These are phyloP conservation scores for Inga leiocalycina DNA, from an alignment of 306 rosid species.

Conservation along the genomic window DNA sequence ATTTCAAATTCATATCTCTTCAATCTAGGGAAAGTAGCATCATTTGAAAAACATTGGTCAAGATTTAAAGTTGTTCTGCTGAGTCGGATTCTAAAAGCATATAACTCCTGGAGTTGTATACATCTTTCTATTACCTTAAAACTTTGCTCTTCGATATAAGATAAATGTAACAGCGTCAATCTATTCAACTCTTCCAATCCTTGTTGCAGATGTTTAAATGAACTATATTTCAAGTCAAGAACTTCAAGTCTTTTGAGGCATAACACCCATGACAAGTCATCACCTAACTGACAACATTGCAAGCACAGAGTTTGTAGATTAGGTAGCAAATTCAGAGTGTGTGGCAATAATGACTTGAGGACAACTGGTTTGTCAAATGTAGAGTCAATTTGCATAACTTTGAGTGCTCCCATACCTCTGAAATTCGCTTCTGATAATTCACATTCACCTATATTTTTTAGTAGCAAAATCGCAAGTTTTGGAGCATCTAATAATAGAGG, in stretches of 20 bases:
- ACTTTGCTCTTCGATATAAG: background rate
- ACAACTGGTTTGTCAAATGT: accelerated
- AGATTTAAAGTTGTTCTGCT: background rate
- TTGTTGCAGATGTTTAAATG: background rate
- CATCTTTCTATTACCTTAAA: background rate
- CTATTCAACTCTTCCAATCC: background rate
- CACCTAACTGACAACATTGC: accelerated
- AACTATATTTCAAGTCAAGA: background rate
- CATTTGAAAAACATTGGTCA: background rate
- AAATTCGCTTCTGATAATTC: background rate
- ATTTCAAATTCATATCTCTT: background rate
- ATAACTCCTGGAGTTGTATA: background rate
- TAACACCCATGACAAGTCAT: background rate
- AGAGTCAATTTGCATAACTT: background rate
- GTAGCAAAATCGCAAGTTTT: background rate
- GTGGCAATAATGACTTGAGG: background rate
- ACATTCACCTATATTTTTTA: background rate
- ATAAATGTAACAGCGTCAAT: background rate
- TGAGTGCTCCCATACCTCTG: background rate
- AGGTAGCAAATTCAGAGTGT: background rate
- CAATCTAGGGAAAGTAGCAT: background rate
- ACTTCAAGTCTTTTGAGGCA: background rate
- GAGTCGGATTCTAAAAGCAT: background rate
- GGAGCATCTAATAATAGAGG: background rate
- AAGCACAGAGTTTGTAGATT: background rate